phyloP scores from a whole-genome alignment of 176 grass and related monocot species.

The Lolium multiflorum region DNA sequence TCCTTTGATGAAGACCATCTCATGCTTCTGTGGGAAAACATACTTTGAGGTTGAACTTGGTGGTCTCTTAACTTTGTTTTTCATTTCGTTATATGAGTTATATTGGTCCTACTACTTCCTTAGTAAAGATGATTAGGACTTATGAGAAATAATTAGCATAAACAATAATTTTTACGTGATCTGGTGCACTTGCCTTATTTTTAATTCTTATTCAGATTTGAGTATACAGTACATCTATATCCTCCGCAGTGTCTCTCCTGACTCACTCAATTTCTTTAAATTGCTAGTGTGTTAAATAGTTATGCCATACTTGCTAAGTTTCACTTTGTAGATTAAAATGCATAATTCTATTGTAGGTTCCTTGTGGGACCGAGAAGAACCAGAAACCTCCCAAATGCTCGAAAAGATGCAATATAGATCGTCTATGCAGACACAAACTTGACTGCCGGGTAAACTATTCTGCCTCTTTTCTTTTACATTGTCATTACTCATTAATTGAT shows the following conservation, averaged over 20 bases:
- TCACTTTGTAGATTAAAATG: conserved; percentile 24
- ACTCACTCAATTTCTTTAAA: conserved; percentile 8
- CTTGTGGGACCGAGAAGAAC: conserved; percentile 94
- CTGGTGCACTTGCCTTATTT: background rate
- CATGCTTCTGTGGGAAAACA: conserved; percentile 86
- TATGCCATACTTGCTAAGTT: conserved; percentile 5
- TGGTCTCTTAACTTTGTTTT: conserved; percentile 54
- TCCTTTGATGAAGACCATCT: conserved; percentile 94
- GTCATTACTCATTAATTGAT: background rate
- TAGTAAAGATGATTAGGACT: conserved; percentile 7
- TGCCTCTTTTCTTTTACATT: conserved; percentile 1
- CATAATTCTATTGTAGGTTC: conserved; percentile 68
- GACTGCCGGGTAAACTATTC: conserved; percentile 68
- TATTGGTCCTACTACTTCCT: conserved; percentile 17
- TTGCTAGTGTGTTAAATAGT: conserved; percentile 20
- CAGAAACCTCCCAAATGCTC: conserved; percentile 95
- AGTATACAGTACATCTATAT: conserved; percentile 5
- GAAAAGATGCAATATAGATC: conserved; percentile 74
- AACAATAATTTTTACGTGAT: background rate
- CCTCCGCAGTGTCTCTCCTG: conserved; percentile 3
- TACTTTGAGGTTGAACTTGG: conserved; percentile 82
- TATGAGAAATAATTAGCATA: conserved; percentile 14
- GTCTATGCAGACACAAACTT: conserved; percentile 86
- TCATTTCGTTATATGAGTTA: conserved; percentile 11
- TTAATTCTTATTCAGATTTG: background rate